Percentiles rank a stretch among this genome's conserved stretches.
Evolutionary conservation across 2,329 filamentous ascomycete genomes (phyloP).

Genomic region (Colletotrichum plurivorum): DNA sequence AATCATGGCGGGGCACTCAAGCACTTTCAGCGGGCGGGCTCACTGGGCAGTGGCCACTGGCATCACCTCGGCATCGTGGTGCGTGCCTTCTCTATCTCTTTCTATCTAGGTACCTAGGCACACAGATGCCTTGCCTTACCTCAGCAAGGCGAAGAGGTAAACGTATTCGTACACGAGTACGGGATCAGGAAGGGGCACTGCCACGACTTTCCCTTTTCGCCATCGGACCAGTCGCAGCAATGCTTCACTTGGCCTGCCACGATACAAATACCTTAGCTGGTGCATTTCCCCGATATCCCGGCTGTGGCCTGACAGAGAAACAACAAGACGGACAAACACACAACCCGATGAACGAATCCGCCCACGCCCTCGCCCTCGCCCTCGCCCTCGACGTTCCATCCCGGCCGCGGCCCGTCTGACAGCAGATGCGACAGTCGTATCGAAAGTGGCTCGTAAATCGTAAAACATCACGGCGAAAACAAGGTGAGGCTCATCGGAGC

Average conservation of each 20-base stretch:
- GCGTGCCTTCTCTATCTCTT: not conserved
- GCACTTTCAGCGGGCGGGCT: not conserved
- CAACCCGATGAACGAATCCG: not conserved
- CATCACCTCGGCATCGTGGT: not conserved
- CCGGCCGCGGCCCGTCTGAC: not conserved
- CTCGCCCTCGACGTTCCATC: not conserved
- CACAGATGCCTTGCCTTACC: not conserved
- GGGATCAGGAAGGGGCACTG: not conserved
- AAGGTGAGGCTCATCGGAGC: slow-evolving; percentile 22
- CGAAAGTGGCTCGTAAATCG: not conserved
- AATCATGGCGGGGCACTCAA: slow-evolving; percentile 23
- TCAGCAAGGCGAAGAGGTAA: not conserved
- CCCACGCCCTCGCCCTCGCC: not conserved
- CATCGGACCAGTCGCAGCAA: slow-evolving; percentile 13
- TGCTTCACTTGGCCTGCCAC: slow-evolving; percentile 4
- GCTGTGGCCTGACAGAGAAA: not conserved
- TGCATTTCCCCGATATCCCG: not conserved
- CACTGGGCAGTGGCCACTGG: slow-evolving; percentile 12
- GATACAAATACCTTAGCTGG: not conserved
- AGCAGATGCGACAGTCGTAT: slow-evolving; percentile 1
- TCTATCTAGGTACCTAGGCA: too few relatives aligned
- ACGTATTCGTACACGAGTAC: slow-evolving; percentile 20
- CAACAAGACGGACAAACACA: too few relatives aligned
- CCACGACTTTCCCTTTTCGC: slow-evolving; percentile 18
- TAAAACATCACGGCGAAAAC: slow-evolving; percentile 1